Percentiles rank a stretch among this genome's conserved stretches.
Evolutionary conservation across 2,329 filamentous ascomycete genomes (phyloP).

Genomic region (Hortaea sp.): DNA sequence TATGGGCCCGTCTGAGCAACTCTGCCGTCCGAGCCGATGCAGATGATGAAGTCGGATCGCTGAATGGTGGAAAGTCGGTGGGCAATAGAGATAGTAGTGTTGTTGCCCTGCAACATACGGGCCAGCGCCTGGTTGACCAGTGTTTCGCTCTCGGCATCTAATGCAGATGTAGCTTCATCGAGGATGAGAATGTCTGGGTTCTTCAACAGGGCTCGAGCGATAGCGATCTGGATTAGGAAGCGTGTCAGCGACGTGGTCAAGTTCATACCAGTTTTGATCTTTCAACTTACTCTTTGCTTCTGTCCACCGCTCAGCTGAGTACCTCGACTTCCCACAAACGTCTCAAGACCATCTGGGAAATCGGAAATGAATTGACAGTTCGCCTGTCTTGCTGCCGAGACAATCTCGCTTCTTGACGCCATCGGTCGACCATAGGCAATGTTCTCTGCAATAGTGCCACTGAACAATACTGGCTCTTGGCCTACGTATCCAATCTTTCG

Average conservation of each 20-base stretch:
- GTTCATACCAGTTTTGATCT: too few species aligned
- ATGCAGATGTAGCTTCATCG: conserved; percentile 86
- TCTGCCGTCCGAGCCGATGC: conserved; percentile 72
- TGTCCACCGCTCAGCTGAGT: conserved; percentile 92
- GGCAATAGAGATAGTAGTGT: conserved; percentile 95
- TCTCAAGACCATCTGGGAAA: conserved; percentile 91
- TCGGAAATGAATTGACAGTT: conserved; percentile 97
- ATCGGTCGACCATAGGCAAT: conserved; percentile 82
- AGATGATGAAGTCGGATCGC: conserved; percentile 86
- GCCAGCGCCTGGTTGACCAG: conserved; percentile 85
- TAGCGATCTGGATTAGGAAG: conserved; percentile 54
- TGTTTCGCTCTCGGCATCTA: conserved; percentile 94
- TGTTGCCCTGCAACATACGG: conserved; percentile 70
- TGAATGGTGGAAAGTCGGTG: conserved; percentile 95
- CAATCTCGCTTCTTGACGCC: conserved; percentile 69
- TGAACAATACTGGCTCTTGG: conserved; percentile 90
- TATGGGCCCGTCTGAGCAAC: conserved; percentile 90
- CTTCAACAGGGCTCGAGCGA: conserved; percentile 87
- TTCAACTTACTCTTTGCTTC: conserved; percentile 54
- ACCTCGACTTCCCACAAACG: conserved; percentile 81
- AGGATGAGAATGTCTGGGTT: conserved; percentile 94
- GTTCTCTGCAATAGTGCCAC: conserved; percentile 74
- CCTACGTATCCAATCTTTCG: conserved; percentile 90
- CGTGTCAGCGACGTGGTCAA: neutral
- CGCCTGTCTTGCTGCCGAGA: conserved; percentile 76